Conservation (phyloP, 345 rosid genomes). For the Aquilaria sinensis region DNA sequence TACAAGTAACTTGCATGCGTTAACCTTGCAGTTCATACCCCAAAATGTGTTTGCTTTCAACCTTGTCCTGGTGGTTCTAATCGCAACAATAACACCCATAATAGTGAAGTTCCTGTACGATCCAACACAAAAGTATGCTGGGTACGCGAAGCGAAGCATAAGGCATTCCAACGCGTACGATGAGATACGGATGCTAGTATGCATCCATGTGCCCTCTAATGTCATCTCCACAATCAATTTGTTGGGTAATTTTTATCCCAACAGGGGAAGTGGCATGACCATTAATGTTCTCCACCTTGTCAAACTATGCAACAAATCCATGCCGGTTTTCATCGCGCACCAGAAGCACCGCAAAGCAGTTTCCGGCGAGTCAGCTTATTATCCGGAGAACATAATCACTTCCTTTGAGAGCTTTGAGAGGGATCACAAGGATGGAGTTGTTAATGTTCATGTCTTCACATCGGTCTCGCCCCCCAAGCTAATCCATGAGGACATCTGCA, state of each 20-base stretch:
- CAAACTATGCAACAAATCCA: conserved; percentile 15
- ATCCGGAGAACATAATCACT: conserved; percentile 14
- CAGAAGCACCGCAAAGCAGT: conserved; percentile 1
- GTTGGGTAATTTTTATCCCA: conserved; percentile 13
- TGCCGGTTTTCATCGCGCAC: conserved; percentile 29
- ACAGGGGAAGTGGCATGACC: conserved; percentile 11
- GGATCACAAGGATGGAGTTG: neutral
- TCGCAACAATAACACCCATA: conserved; percentile 8
- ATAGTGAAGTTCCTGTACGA: conserved; percentile 15
- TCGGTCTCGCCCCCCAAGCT: conserved; percentile 17
- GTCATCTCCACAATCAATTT: conserved; percentile 21
- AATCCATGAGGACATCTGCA: conserved; percentile 30
- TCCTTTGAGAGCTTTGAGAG: conserved; percentile 21
- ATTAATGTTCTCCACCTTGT: conserved; percentile 25
- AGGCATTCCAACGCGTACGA: neutral
- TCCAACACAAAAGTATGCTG: conserved; percentile 23
- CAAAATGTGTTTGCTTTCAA: neutral
- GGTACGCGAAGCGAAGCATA: conserved; percentile 19
- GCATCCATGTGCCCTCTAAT: conserved; percentile 23
- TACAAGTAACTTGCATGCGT: neutral
- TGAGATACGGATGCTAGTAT: conserved; percentile 20
- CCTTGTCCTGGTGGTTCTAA: neutral
- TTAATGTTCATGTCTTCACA: conserved; percentile 16
- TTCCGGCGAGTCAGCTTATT: conserved; percentile 8
- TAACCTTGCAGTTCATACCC: neutral